These are phyloP conservation scores for Trypanosomatidae sp. DNA, from an alignment of 208 protist species.

Conservation along the genomic window DNA sequence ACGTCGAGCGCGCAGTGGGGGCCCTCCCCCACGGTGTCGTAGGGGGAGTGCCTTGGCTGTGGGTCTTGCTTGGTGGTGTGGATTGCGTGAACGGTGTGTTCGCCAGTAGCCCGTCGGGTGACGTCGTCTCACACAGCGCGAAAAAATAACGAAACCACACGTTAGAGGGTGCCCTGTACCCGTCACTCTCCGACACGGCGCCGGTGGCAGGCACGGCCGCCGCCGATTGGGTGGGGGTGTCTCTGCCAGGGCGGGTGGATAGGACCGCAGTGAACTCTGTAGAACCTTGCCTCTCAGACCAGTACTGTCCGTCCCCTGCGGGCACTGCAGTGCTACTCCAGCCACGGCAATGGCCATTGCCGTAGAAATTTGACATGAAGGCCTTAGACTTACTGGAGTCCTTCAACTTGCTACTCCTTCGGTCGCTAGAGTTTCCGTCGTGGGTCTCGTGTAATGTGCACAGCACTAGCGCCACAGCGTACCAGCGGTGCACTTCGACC, in stretches of 20 bases:
- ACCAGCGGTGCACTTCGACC: slow-evolving; percentile 57
- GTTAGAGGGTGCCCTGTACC: slow-evolving; percentile 39
- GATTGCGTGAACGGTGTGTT: neutral
- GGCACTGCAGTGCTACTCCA: neutral
- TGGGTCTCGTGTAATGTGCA: slow-evolving; percentile 3
- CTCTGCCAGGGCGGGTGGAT: neutral
- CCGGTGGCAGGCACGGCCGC: neutral
- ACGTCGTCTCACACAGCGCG: slow-evolving; percentile 19
- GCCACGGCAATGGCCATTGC: neutral
- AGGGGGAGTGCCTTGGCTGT: neutral
- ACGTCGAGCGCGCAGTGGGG: neutral
- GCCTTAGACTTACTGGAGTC: neutral
- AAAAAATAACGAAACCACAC: slow-evolving; percentile 75
- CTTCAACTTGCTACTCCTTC: neutral
- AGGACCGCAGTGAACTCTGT: neutral
- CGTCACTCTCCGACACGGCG: slow-evolving; percentile 9
- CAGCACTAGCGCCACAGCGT: slow-evolving; percentile 57
- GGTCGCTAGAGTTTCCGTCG: neutral
- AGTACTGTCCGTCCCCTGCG: neutral
- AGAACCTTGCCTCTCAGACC: neutral
- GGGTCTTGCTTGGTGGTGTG: neutral
- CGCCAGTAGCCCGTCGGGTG: neutral
- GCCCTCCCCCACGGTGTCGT: neutral
- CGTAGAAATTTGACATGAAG: neutral
- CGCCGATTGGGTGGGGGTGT: neutral